Base-by-base conservation (phyloP, 2,329 filamentous ascomycete species). In the Fonsecaea erecta region DNA sequence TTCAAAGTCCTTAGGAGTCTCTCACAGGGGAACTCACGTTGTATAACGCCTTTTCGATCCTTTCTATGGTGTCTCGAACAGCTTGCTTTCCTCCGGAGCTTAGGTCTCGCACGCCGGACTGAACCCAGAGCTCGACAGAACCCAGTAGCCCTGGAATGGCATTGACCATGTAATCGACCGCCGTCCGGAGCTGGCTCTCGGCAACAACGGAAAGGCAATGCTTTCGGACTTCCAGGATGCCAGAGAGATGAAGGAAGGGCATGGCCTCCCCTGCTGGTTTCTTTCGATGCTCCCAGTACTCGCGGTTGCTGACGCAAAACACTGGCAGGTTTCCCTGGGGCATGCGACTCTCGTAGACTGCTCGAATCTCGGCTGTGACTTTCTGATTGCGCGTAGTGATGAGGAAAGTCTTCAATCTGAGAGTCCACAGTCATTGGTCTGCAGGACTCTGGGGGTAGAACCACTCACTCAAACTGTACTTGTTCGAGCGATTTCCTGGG, bases 131-230 rank as follows among this genome's bases (percentile, higher is more conserved):
- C 35, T 62, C 60, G 24, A 56, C 18, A 5, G 60, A 62, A 43
- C 60, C 60, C n/a, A 62, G 60, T 21, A 62, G 32, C 32, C 52
- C 60, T 26, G 60, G 60, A 35, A 62, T 62, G 60, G 60, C 60
- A 48, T 55, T 26, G 12, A 34, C 48, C 14, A 62, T 37, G 52
- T 62, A 62, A 21, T 56, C 52, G 9, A 26, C 43, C 18, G 60
- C 60, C 28, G 60, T 52, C 24, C 26, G 52, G 21, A 62, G 60
- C 52, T 62, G 60, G 52, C 60, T 34, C 24, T 54, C 52, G 1
- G 35, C 60, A 26, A 62, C 60, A 24, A 62, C 28, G 32, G 60
- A 40, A 34, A 62, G 60, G 30, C 60, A 62, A 43, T 62, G n/a
- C 35, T 21, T 62, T 11, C 60, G 60, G 18, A 62, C 35, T 55